Conservation (phyloP, 2,329 filamentous ascomycete genomes). For the Herpotrichia juniperi region DNA sequence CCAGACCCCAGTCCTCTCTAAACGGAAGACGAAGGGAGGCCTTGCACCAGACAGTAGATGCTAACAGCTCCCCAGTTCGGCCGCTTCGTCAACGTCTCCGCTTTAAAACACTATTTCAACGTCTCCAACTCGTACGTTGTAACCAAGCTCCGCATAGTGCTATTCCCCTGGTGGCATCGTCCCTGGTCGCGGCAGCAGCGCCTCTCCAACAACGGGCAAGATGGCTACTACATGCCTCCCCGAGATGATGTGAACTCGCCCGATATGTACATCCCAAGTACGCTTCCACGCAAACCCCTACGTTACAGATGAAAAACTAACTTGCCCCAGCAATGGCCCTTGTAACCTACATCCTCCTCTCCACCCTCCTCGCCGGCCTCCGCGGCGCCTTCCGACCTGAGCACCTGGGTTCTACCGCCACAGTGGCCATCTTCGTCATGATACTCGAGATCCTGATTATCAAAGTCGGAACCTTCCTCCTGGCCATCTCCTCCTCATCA, state of each 20-base stretch:
- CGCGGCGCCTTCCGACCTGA: conserved; percentile 93
- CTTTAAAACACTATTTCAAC: conserved; percentile 99
- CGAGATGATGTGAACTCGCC: conserved; percentile 96
- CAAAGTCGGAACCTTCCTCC: conserved; percentile 89
- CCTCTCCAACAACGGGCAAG: conserved; percentile 60
- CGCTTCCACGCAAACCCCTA: not conserved
- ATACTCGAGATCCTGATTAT: conserved; percentile 86
- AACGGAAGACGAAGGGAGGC: not conserved
- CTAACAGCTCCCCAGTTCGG: conserved; percentile 61
- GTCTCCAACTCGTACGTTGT: conserved; percentile 97
- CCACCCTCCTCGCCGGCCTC: conserved; percentile 86
- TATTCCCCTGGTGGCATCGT: conserved; percentile 97
- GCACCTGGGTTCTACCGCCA: conserved; percentile 86
- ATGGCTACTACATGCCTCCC: conserved; percentile 82
- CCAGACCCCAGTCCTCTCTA: not conserved
- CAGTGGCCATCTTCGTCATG: conserved; percentile 81
- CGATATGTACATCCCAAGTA: conserved; percentile 93
- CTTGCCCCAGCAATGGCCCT: conserved; percentile 77
- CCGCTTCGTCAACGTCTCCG: conserved; percentile 87
- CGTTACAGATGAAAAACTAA: conserved; percentile 8
- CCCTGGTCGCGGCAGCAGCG: conserved; percentile 94
- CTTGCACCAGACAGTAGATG: not conserved
- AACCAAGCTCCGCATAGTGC: conserved; percentile 88
- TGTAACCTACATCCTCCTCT: conserved; percentile 95
- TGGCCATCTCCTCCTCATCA: conserved; percentile 92